A percentile compares a stretch with the other conserved stretches of the same genome.
Conservation (phyloP, 2,329 filamentous ascomycete genomes). For the Cladophialophora bantiana region DNA sequence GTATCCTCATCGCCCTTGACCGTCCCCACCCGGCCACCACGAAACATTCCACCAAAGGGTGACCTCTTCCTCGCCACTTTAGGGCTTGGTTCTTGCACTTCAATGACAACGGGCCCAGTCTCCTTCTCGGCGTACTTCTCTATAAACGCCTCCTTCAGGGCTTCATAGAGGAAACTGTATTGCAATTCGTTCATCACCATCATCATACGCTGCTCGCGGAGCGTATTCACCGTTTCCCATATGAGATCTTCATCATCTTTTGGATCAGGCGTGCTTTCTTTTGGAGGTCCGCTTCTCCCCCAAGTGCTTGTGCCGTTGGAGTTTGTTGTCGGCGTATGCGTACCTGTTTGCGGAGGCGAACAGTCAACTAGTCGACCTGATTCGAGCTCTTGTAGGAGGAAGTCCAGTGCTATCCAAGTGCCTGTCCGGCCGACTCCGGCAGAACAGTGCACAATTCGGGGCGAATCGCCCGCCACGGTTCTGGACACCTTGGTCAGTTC, state of each 20-base stretch:
- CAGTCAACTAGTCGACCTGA: conserved; percentile 68
- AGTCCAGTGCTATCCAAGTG: conserved; percentile 96
- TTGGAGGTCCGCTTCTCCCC: conserved; percentile 41
- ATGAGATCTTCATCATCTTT: conserved; percentile 70
- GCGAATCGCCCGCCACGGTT: conserved; percentile 62
- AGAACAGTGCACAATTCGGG: conserved; percentile 85
- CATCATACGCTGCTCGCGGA: conserved; percentile 86
- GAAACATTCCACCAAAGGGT: conserved; percentile 28
- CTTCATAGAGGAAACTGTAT: conserved; percentile 86
- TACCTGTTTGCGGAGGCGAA: conserved; percentile 13
- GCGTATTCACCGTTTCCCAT: conserved; percentile 76
- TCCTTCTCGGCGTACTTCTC: conserved; percentile 61
- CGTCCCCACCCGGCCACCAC: conserved; percentile 12
- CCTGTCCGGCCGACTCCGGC: conserved; percentile 93
- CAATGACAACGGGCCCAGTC: conserved; percentile 32
- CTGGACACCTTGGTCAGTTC: conserved; percentile 58
- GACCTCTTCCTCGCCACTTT: conserved; percentile 34
- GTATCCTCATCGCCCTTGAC: conserved; percentile 30
- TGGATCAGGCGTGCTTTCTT: conserved; percentile 44
- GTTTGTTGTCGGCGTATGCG: conserved; percentile 3
- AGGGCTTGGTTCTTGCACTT: conserved; percentile 35
- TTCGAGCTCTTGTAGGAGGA: conserved; percentile 81
- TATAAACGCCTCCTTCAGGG: conserved; percentile 76
- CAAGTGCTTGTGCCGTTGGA: conserved; percentile 36
- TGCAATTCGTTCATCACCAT: conserved; percentile 95